Evolutionary conservation across 2,329 filamentous ascomycete species (phyloP).

Genomic region (Scytalidium lignicola): DNA sequence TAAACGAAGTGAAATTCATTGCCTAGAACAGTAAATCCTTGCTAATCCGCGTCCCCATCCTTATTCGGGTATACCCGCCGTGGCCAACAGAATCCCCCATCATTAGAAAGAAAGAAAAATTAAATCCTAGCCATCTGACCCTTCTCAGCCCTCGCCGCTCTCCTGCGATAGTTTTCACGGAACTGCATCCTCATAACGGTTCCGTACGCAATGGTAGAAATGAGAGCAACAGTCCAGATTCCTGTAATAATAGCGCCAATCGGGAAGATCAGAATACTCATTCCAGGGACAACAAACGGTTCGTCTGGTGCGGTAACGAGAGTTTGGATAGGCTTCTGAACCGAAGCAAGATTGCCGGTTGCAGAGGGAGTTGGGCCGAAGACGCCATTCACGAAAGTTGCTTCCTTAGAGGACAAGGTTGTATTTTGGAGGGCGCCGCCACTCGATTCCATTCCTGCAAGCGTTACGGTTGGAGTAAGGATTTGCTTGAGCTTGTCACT

Average conservation of each 20-base stretch:
- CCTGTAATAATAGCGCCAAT: constrained; percentile 62
- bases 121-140: constrained; percentile 22
- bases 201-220: constrained; percentile 55
- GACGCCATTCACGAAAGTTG: constrained; percentile 65
- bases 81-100: no score
- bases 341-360: constrained; percentile 18
- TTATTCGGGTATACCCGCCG: no score
- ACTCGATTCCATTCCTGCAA: constrained; percentile 50
- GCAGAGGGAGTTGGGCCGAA: constrained; percentile 48
- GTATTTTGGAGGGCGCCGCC: constrained; percentile 50
- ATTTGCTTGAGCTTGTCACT: constrained; percentile 47
- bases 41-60: no score
- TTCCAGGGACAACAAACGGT: constrained; percentile 66
- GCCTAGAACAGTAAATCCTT: no score
- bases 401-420: constrained; percentile 64
- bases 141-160: constrained; percentile 39
- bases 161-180: constrained; percentile 55
- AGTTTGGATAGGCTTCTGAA: constrained; percentile 23
- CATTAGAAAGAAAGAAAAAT: not conserved
- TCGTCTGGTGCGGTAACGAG: constrained; percentile 26
- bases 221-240: constrained; percentile 54
- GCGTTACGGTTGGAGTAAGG: constrained; percentile 63
- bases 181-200: constrained; percentile 63
- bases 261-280: constrained; percentile 64
- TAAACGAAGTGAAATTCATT: no score